Evolutionary conservation across 768 basidiomycete genomes (phyloP), one percentile per base, ranked within the genome.

Genomic region (Podaxis sp.): DNA sequence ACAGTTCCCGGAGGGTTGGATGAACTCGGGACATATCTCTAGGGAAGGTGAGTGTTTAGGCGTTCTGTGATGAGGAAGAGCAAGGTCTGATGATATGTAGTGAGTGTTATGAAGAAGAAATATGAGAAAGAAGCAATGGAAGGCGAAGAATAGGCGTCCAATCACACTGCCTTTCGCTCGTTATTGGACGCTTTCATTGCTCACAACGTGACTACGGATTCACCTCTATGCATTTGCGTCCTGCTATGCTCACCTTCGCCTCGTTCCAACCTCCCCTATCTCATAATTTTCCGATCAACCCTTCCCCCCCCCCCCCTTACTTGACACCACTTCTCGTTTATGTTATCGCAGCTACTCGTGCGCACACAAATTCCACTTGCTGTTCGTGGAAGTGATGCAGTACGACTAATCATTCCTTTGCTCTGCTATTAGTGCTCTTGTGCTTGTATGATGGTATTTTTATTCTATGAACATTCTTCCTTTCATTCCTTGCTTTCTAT

Each of bases 21-120:
- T 93, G 76, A 85, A 87, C 28, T 91, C 90, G 2, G 89, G 91
- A 2, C 89, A 91, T 71, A 90, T 94, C 62, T 92, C 90, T 36
- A 81, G 92, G 67, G 92, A 94, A 79, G 89, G 91, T 92, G 54
- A 37, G 87, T 72, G 36, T 9, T 27, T 50, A 2, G 27, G 21
- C 16, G 2, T 28, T 9, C 18, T 7, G 28, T 42, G 38, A 35
- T 18, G 10, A 14, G 50, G 46, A 51, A 5, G 52, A 9, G n/a
- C 16, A 42, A 3, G 42, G 47, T 55, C 5, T 50, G 44, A 40
- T 54, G 14, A 13, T n/a, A 54, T 46, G 9, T 66, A 91, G 90
- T 92, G 82, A 91, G 89, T 68, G 84, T 87, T 5, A 89, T 92
- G 83, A 92, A 92, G 78, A 92, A 92, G 79, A 85, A 80, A 64